These are phyloP conservation scores for Biscutella laevigata DNA, from an alignment of 441 rosid genomes.

Conservation along the genomic window DNA sequence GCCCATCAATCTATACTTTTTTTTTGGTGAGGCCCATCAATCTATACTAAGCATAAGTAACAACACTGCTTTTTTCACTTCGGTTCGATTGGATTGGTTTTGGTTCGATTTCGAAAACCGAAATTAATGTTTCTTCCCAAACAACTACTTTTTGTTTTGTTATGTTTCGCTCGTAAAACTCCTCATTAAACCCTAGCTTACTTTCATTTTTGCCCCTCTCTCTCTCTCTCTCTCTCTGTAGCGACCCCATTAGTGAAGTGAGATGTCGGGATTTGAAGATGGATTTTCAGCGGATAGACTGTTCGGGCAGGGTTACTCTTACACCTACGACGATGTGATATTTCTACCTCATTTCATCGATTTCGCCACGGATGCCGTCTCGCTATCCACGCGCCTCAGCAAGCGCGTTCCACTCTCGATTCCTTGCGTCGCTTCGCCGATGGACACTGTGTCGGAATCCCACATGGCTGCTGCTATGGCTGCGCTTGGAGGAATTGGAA, in stretches of 20 bases:
- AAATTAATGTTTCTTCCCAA: background rate
- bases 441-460: slow-evolving; percentile 93
- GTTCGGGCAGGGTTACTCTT: slow-evolving; percentile 49
- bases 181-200: slow-evolving; percentile 23
- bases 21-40: too few relatives aligned
- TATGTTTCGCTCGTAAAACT: slow-evolving; percentile 15
- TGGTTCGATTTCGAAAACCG: background rate
- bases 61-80: too few relatives aligned
- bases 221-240: background rate
- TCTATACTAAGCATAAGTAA: too few relatives aligned
- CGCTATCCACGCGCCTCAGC: slow-evolving; percentile 57
- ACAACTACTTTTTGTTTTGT: background rate
- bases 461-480: slow-evolving; percentile 90
- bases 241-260: slow-evolving; percentile 10
- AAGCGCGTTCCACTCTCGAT: slow-evolving; percentile 61
- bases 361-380: slow-evolving; percentile 70
- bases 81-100: background rate
- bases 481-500: slow-evolving; percentile 70
- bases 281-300: slow-evolving; percentile 51
- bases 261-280: slow-evolving; percentile 45
- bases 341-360: slow-evolving; percentile 80
- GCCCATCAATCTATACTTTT: background rate
- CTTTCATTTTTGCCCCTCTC: background rate
- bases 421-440: slow-evolving; percentile 90
- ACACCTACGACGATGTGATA: too few relatives aligned